Evolutionary conservation across 345 rosid species (phyloP), one percentile per base, ranked within the genome.

Genomic region (Camelina sativa): DNA sequence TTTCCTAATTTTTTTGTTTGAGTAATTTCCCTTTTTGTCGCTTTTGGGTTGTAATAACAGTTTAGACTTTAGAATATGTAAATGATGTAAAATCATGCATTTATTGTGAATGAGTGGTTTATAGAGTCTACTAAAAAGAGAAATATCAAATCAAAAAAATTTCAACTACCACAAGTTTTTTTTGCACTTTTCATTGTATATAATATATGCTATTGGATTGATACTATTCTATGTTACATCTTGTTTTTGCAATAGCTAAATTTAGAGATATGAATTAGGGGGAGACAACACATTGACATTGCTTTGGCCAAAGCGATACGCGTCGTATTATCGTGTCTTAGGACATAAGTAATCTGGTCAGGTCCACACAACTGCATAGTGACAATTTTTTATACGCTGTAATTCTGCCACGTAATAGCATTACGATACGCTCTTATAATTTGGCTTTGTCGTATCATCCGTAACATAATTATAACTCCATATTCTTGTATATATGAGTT

Each of bases 271-370:
- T 11, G 23, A 60, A 47, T 60, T 13, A 32, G 35, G 35, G 35
- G 32, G 28, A 38, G 60, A 60, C 67, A 59, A 22, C 67, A n/a
- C 13, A n/a, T 35, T 47, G 2, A 7, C 35, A 25, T 28, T 28
- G 23, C 17, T 60, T 71, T 60, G 34, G 40, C 75, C 62, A 71
- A 48, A 71, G 67, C 38, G 16, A 37, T 7, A 35, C 41, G 58
- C 25, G 58, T 71, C 50, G 58, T 60, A 20, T 15, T 70, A 58
- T 46, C 65, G 57, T 69, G 56, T 56, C 62, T 56, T 32, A 58
- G 23, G 23, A 46, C 74, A 47, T 12, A 47, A 19, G 74, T 43
- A 44, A 28, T 17, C 4, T 11, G 20, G 17, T 23, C 11, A 59
- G 59, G 8, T 12, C n/a, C 50, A n/a, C 67, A 61, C 37, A 37